A percentile compares a stretch with the other conserved stretches of the same genome.
Conservation (phyloP, 257 asterid genomes). For the Solanum chilense region DNA sequence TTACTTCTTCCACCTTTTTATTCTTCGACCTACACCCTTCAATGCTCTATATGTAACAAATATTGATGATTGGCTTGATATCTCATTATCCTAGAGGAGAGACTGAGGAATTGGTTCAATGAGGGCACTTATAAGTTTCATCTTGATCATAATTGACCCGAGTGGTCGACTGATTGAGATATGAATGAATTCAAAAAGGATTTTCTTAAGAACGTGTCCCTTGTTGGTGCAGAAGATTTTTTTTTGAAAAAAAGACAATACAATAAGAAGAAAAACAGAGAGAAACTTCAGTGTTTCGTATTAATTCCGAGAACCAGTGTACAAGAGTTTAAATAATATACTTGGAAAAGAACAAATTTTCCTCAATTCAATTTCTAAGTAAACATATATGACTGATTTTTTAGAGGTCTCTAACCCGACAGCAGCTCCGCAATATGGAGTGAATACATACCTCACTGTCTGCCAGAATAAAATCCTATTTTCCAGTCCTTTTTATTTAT, state of each 20-base stretch:
- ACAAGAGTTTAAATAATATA: too few species aligned
- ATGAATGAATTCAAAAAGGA: slow-evolving; percentile 48
- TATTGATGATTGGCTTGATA: background rate
- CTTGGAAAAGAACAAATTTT: too few species aligned
- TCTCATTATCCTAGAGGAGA: slow-evolving; percentile 1
- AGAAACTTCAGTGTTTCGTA: too few species aligned
- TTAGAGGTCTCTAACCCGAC: too few species aligned
- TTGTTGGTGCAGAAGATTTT: background rate
- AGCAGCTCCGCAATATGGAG: background rate
- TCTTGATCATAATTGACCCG: slow-evolving; percentile 41
- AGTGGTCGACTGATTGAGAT: slow-evolving; percentile 24
- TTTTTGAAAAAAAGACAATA: too few species aligned
- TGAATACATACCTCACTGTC: background rate
- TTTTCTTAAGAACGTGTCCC: background rate
- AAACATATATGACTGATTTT: too few species aligned
- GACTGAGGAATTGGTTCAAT: background rate
- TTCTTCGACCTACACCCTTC: background rate
- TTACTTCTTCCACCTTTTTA: too few species aligned
- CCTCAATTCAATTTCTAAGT: too few species aligned
- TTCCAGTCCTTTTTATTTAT: background rate
- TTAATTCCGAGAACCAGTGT: too few species aligned
- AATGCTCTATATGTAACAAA: slow-evolving; percentile 38
- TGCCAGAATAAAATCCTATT: background rate
- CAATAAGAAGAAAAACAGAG: too few species aligned
- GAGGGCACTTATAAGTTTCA: slow-evolving; percentile 1